These are phyloP conservation scores for Aspergillus egyptiacus DNA, from an alignment of 495 filamentous ascomycete species.

Conservation along the genomic window DNA sequence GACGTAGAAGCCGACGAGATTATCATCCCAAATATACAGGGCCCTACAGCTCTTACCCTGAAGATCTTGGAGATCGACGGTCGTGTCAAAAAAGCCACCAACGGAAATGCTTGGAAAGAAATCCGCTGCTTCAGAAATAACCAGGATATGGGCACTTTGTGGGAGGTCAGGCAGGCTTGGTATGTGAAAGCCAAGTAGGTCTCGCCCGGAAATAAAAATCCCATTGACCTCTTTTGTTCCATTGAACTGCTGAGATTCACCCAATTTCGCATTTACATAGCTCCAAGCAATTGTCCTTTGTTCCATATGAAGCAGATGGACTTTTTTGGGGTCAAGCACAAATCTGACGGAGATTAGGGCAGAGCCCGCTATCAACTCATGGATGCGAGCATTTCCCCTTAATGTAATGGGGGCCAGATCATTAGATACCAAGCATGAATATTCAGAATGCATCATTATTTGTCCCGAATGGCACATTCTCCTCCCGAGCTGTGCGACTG, in stretches of 20 bases:
- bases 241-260: too few species aligned
- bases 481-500: slow-evolving; percentile 20
- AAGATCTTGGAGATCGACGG: slow-evolving; percentile 43
- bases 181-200: slow-evolving; percentile 23
- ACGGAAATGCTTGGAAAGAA: slow-evolving; percentile 47
- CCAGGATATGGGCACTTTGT: slow-evolving; percentile 52
- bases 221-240: too few species aligned
- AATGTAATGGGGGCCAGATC: neutral
- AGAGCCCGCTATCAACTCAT: neutral
- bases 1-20: slow-evolving; percentile 21
- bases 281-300: neutral
- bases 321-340: too few species aligned
- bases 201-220: neutral
- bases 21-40: slow-evolving; percentile 28
- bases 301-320: too few species aligned
- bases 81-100: slow-evolving; percentile 24
- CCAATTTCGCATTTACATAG: slow-evolving; percentile 2
- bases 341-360: neutral
- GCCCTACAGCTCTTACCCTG: slow-evolving; percentile 25
- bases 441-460: slow-evolving; percentile 14
- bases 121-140: slow-evolving; percentile 46
- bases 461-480: slow-evolving; percentile 10
- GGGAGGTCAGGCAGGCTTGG: slow-evolving; percentile 47
- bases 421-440: slow-evolving; percentile 3
- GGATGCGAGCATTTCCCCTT: neutral